A percentile compares a stretch with the other conserved stretches of the same genome.
phyloP scores from a whole-genome alignment of 2,329 filamentous ascomycete species.

The Beauveria sp. region DNA sequence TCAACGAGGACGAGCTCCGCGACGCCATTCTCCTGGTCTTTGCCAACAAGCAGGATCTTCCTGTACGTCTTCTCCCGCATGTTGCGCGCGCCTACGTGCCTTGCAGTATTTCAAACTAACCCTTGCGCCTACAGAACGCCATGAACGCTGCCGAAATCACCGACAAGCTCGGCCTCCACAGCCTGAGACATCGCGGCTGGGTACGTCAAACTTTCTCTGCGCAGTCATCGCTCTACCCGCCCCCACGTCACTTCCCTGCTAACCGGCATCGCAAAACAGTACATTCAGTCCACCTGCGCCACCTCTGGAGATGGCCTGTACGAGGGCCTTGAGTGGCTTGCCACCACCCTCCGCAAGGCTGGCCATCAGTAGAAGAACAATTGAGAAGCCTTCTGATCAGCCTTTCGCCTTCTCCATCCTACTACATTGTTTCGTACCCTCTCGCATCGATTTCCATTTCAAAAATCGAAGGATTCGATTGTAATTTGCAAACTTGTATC shows the following conservation, averaged over 20 bases:
- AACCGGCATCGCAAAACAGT: conserved; percentile 43
- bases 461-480: conserved; percentile 43
- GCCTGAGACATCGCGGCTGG: conserved; percentile 96
- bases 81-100: conserved; percentile 1
- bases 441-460: conserved; percentile 31
- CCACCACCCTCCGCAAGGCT: conserved; percentile 73
- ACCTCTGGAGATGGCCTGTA: conserved; percentile 99
- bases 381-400: conserved; percentile 21
- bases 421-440: conserved; percentile 33
- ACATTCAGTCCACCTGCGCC: conserved; percentile 99
- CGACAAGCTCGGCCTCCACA: conserved; percentile 99
- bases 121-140: conserved; percentile 61
- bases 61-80: conserved; percentile 53
- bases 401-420: conserved; percentile 27
- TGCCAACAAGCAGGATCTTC: conserved; percentile 99
- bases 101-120: conserved; percentile 15
- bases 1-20: conserved; percentile 97
- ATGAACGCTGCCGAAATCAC: conserved; percentile 99
- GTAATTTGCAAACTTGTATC: conserved; percentile 48
- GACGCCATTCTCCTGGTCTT: conserved; percentile 96
- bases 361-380: conserved; percentile 49
- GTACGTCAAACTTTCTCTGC: conserved; percentile 53
- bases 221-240: not conserved
- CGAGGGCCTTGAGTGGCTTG: conserved; percentile 94
- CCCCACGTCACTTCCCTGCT: not conserved